These are phyloP conservation scores for Microbotryum silenes-acaulis DNA, from an alignment of 1,284 basidiomycete species.

Conservation along the genomic window DNA sequence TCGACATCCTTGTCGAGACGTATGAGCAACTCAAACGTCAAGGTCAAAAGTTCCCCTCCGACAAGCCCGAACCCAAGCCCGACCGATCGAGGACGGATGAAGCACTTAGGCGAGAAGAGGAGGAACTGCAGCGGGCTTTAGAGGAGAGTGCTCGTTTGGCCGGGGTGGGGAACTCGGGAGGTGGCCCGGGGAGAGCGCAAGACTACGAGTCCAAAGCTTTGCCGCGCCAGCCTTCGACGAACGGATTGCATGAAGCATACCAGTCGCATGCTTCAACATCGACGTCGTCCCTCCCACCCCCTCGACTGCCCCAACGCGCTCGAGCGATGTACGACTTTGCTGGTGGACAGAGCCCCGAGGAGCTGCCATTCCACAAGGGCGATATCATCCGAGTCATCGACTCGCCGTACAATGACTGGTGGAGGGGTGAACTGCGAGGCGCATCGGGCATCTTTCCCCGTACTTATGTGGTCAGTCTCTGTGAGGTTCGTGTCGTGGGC, in stretches of 20 bases:
- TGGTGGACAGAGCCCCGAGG: conserved; percentile 71
- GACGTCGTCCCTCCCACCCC: too few relatives aligned
- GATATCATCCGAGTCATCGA: conserved; percentile 96
- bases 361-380: conserved; percentile 85
- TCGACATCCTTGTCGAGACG: conserved; percentile 75
- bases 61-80: conserved; percentile 4
- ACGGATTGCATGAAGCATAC: too few relatives aligned
- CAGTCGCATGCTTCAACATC: too few relatives aligned
- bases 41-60: conserved; percentile 43
- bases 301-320: conserved; percentile 48
- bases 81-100: conserved; percentile 49
- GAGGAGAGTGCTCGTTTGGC: conserved; percentile 43
- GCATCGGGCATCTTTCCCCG: conserved; percentile 96
- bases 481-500: too few relatives aligned
- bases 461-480: conserved; percentile 74
- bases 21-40: conserved; percentile 69
- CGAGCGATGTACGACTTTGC: conserved; percentile 85
- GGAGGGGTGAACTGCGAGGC: conserved; percentile 87
- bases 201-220: background rate
- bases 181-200: too few relatives aligned
- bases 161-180: too few relatives aligned
- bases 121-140: conserved; percentile 80
- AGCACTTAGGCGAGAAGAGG: conserved; percentile 72
- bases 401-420: conserved; percentile 95
- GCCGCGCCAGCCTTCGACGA: background rate